Percentiles rank a stretch among this genome's conserved stretches.
Evolutionary conservation across 1,284 basidiomycete species (phyloP).

Genomic region (Caloboletus firmus): DNA sequence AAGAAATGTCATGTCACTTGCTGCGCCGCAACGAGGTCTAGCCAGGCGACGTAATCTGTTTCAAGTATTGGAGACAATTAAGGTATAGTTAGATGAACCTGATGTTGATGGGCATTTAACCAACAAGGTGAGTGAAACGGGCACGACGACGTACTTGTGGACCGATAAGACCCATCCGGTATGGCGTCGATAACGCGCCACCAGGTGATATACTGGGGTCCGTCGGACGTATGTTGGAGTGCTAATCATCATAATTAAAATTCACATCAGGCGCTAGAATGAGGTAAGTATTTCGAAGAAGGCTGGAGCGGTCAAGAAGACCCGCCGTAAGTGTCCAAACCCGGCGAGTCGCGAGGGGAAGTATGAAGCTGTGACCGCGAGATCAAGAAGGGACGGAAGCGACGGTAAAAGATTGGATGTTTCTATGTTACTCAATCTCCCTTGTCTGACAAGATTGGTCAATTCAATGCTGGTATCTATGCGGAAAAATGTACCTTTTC

Average conservation of each 20-base stretch:
- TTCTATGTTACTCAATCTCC: not conserved
- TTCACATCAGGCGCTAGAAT: not conserved
- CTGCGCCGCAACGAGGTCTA: not conserved
- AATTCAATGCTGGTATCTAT: not conserved
- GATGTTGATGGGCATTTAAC: not conserved
- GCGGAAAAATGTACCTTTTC: not conserved
- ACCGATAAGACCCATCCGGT: conserved; percentile 8
- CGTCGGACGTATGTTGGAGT: conserved; percentile 1
- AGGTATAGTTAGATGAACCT: conserved; percentile 8
- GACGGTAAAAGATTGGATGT: not conserved
- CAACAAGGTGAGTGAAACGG: not conserved
- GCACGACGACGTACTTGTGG: not conserved
- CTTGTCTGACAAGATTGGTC: not conserved
- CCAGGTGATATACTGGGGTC: not conserved
- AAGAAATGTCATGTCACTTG: conserved; percentile 2
- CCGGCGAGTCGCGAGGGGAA: not conserved
- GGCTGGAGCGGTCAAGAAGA: not conserved
- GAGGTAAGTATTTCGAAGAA: conserved; percentile 10
- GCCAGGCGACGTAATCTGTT: conserved; percentile 6
- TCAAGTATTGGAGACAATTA: conserved; percentile 1
- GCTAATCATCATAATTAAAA: conserved; percentile 11
- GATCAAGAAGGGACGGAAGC: not conserved
- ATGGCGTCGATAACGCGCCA: conserved; percentile 15
- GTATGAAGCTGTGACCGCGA: not conserved
- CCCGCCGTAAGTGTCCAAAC: not conserved